phyloP scores from a whole-genome alignment of 129 eudicot species.

The Solidago caesia region DNA sequence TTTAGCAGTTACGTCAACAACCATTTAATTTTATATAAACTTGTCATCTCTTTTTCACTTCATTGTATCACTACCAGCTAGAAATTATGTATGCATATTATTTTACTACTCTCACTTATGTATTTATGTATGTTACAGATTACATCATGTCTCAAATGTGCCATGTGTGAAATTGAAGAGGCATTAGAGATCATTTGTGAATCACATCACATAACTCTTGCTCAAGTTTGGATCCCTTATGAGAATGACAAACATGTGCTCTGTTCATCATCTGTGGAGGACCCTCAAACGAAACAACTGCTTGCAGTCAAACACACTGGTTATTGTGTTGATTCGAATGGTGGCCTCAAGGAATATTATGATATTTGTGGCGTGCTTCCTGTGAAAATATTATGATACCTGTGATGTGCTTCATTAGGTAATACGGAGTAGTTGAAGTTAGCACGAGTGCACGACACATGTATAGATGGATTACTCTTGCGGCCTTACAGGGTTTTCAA shows the following conservation, averaged over 20 bases:
- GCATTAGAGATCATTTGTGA: background rate
- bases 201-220: background rate
- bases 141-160: background rate
- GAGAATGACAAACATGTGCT: background rate
- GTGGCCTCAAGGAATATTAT: background rate
- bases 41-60: too few species aligned
- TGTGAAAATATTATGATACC: background rate
- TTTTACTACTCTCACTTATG: background rate
- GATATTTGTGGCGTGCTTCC: background rate
- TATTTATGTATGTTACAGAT: background rate
- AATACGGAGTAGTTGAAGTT: too few species aligned
- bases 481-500: too few species aligned
- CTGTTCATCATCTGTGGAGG: background rate
- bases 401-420: too few species aligned
- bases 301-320: background rate
- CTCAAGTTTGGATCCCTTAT: background rate
- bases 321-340: background rate
- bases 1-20: too few species aligned
- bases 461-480: too few species aligned
- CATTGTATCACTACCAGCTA: background rate
- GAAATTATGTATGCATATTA: background rate
- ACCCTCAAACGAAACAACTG: background rate
- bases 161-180: background rate
- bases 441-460: too few species aligned
- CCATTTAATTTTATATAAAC: too few species aligned